phyloP scores from a whole-genome alignment of 2,329 filamentous ascomycete genomes.

The Neonectria sp. region DNA sequence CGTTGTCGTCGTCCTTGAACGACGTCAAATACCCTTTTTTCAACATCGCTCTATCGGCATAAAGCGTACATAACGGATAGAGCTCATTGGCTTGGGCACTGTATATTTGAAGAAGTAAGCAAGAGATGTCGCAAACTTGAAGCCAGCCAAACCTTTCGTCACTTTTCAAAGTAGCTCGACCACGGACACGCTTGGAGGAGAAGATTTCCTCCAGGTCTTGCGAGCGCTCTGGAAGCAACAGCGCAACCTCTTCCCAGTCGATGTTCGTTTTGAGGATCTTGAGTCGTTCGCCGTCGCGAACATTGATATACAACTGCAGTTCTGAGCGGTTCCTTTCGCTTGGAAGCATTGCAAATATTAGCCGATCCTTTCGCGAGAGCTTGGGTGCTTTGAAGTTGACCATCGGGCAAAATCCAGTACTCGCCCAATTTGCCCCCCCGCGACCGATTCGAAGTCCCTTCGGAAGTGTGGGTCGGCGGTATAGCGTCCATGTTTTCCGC shows the following conservation, averaged over 20 bases:
- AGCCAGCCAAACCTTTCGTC: too few species aligned
- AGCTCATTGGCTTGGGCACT: too few species aligned
- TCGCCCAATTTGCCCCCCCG: conserved; percentile 1
- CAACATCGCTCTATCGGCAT: too few species aligned
- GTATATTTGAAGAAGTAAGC: too few species aligned
- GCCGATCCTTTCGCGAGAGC: not conserved
- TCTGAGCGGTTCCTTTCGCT: not conserved
- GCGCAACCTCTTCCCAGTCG: not conserved
- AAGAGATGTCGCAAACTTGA: too few species aligned
- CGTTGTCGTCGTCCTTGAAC: too few species aligned
- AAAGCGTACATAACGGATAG: too few species aligned
- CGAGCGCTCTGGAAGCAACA: too few species aligned
- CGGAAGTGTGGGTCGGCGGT: not conserved
- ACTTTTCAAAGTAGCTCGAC: too few species aligned
- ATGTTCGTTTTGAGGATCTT: not conserved
- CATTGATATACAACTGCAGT: not conserved
- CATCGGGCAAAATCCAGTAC: not conserved
- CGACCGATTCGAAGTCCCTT: not conserved
- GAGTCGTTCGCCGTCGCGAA: not conserved
- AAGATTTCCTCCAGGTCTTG: too few species aligned
- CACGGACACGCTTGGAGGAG: too few species aligned
- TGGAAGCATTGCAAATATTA: not conserved
- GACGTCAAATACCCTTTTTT: too few species aligned
- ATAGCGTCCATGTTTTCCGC: conserved; percentile 2
- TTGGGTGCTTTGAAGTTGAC: not conserved